Evolutionary conservation across 1,284 basidiomycete species (phyloP).

Genomic region (Hemileia vastatrix): DNA sequence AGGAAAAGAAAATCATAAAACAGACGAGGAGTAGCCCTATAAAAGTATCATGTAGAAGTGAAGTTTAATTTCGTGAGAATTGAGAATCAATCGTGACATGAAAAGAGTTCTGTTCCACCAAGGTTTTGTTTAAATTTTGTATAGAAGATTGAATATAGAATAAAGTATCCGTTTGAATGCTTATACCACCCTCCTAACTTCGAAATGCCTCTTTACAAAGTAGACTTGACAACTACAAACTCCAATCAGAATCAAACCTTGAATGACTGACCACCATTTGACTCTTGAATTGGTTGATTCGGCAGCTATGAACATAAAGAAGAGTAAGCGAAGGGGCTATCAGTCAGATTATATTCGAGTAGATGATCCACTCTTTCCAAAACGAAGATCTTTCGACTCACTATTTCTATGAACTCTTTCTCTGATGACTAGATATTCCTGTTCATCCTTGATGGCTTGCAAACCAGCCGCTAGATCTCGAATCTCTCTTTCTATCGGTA

Average conservation of each 20-base stretch:
- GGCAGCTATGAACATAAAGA: constrained; percentile 28
- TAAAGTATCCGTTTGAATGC: background rate
- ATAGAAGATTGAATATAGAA: background rate
- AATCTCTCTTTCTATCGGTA: constrained; percentile 41
- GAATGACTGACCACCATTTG: constrained; percentile 43
- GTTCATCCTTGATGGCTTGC: constrained; percentile 42
- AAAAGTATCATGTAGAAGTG: too few species aligned
- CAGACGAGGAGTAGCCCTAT: too few species aligned
- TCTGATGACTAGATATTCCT: constrained; percentile 41
- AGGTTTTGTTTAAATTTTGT: too few species aligned
- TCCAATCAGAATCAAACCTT: constrained; percentile 35
- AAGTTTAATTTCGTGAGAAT: too few species aligned
- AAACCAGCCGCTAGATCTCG: constrained; percentile 38
- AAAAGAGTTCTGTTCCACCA: too few species aligned
- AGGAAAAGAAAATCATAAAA: too few species aligned
- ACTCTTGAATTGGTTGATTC: constrained; percentile 42
- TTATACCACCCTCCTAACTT: constrained; percentile 32
- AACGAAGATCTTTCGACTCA: constrained; percentile 25
- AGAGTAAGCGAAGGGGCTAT: background rate
- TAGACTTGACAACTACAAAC: constrained; percentile 40
- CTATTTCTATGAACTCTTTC: constrained; percentile 42
- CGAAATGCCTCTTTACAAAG: constrained; percentile 40
- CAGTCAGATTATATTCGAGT: constrained; percentile 11
- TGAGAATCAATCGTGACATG: too few species aligned
- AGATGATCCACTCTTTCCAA: too few species aligned